A percentile compares a stretch with the other conserved stretches of the same genome.
phyloP scores from a whole-genome alignment of 306 rosid genomes.

The Psophocarpus tetragonolobus region DNA sequence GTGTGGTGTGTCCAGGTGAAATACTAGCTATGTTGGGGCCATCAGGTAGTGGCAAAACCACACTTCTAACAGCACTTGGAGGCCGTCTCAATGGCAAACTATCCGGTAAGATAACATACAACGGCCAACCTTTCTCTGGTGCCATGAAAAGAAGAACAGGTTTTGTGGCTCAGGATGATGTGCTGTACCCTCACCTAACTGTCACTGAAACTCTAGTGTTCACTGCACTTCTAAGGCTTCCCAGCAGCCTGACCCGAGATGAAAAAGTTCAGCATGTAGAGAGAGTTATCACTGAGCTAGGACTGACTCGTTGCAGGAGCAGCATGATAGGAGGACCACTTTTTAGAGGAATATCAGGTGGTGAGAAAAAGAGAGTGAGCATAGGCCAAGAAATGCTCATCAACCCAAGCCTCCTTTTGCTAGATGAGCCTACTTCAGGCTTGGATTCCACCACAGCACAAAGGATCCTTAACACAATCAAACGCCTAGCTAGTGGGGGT shows the following conservation, averaged over 20 bases:
- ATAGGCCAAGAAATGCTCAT: conserved; percentile 97
- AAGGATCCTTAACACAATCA: conserved; percentile 71
- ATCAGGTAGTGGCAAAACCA: conserved; percentile 96
- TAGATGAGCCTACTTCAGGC: conserved; percentile 98
- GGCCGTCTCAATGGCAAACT: conserved; percentile 80
- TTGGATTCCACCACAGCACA: conserved; percentile 95
- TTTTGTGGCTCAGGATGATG: conserved; percentile 93
- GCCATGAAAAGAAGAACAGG: conserved; percentile 80
- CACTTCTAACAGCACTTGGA: conserved; percentile 91
- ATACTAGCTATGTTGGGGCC: conserved; percentile 97
- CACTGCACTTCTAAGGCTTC: conserved; percentile 93
- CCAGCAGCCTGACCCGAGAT: conserved; percentile 56
- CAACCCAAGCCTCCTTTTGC: conserved; percentile 78
- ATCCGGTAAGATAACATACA: conserved; percentile 84
- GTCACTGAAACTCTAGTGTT: conserved; percentile 84
- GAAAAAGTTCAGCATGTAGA: conserved; percentile 84
- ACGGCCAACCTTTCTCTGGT: conserved; percentile 78
- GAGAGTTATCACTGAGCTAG: conserved; percentile 73
- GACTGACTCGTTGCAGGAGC: conserved; percentile 67
- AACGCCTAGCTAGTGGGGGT: conserved; percentile 77
- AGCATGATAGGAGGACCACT: conserved; percentile 99
- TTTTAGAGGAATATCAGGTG: conserved; percentile 91
- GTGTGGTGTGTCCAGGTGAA: conserved; percentile 89
- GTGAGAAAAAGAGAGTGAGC: conserved; percentile 95
- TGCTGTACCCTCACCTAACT: conserved; percentile 85